These are phyloP conservation scores for Ricinus communis DNA, from an alignment of 345 rosid species.

Conservation along the genomic window DNA sequence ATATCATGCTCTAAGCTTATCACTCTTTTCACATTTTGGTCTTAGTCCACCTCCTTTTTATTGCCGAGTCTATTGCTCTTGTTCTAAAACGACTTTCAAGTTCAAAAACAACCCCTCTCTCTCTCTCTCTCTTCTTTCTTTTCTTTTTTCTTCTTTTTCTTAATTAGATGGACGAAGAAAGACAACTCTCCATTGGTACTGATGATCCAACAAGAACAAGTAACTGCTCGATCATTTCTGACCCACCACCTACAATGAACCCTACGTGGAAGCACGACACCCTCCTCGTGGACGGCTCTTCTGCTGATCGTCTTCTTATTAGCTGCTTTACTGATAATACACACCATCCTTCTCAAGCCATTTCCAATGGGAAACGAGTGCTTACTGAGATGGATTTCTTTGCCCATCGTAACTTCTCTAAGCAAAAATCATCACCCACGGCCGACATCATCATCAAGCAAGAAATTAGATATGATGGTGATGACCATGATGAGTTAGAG, in stretches of 20 bases:
- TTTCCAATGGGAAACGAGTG: constrained; percentile 22
- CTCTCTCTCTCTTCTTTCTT: constrained; percentile 1
- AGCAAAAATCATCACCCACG: background rate
- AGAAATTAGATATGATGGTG: background rate
- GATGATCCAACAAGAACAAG: background rate
- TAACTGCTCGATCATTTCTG: too few relatives aligned
- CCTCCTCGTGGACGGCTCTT: background rate
- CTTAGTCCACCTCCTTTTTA: constrained; percentile 25
- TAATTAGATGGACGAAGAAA: background rate
- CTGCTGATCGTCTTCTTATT: background rate
- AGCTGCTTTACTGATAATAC: background rate
- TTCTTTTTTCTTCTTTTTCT: too few relatives aligned
- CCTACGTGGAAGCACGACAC: background rate
- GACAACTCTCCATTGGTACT: constrained; percentile 5
- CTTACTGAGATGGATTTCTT: constrained; percentile 43
- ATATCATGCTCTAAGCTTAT: background rate
- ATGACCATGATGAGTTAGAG: background rate
- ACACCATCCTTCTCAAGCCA: background rate
- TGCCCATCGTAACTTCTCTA: too few relatives aligned
- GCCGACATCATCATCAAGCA: constrained; percentile 2
- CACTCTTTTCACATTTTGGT: constrained; percentile 29
- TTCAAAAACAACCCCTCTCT: background rate
- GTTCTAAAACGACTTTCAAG: background rate
- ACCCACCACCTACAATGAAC: too few relatives aligned
- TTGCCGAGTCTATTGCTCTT: constrained; percentile 29